These are phyloP conservation scores for Aspergillus campestris DNA, from an alignment of 495 filamentous ascomycete species.

Conservation along the genomic window DNA sequence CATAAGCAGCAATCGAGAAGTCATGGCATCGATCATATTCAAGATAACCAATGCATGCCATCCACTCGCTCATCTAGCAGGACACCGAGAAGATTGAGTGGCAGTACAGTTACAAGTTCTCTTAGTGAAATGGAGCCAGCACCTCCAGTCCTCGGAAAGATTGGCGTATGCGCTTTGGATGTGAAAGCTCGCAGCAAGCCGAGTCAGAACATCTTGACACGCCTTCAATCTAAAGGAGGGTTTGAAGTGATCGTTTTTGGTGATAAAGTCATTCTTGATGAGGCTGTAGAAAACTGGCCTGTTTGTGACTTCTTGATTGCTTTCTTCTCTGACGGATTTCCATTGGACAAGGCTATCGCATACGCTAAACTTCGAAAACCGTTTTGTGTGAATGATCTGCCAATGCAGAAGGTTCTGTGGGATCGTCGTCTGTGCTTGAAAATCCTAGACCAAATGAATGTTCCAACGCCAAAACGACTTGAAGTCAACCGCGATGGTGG, in stretches of 20 bases:
- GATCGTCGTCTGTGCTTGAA: conserved; percentile 82
- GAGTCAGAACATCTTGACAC: conserved; percentile 87
- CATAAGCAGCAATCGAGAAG: conserved; percentile 11
- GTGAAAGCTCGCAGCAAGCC: conserved; percentile 94
- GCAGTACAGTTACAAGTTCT: conserved; percentile 67
- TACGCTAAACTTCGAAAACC: conserved; percentile 88
- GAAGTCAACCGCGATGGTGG: conserved; percentile 94
- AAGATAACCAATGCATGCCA: conserved; percentile 17
- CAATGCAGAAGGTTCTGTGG: conserved; percentile 98
- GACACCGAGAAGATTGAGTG: conserved; percentile 64
- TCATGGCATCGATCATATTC: conserved; percentile 11
- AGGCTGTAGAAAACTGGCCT: conserved; percentile 59
- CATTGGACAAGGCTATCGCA: conserved; percentile 91
- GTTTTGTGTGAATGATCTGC: conserved; percentile 94
- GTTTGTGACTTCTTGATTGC: conserved; percentile 88
- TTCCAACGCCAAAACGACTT: conserved; percentile 81
- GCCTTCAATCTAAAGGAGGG: conserved; percentile 78
- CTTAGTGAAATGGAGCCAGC: conserved; percentile 32
- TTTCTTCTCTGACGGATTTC: conserved; percentile 97
- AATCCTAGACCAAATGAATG: conserved; percentile 79
- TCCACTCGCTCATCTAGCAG: conserved; percentile 61
- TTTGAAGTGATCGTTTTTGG: conserved; percentile 97
- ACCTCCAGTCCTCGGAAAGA: conserved; percentile 45
- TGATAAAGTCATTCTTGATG: conserved; percentile 95
- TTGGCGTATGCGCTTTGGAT: conserved; percentile 94